Evolutionary conservation across 768 basidiomycete species (phyloP).

Genomic region (Mycena capillaripes): DNA sequence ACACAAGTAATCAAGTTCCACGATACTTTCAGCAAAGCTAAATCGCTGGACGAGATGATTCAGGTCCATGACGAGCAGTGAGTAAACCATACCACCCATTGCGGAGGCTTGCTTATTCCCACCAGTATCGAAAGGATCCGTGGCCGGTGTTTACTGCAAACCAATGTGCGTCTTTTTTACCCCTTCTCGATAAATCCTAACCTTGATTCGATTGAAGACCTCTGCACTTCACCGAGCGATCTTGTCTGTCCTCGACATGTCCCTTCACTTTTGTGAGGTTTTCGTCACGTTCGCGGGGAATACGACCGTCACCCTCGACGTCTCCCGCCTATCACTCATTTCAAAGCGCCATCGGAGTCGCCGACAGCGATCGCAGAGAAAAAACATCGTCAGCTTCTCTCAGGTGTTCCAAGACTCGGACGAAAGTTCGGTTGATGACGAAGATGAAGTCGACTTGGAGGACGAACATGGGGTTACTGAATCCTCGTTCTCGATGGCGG

Average conservation of each 20-base stretch:
- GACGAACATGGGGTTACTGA: slow-evolving; percentile 45
- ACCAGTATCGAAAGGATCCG: slow-evolving; percentile 72
- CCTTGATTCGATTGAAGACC: slow-evolving; percentile 59
- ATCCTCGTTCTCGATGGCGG: slow-evolving; percentile 58
- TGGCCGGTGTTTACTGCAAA: slow-evolving; percentile 73
- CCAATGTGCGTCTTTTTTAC: slow-evolving; percentile 59
- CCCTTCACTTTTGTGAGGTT: slow-evolving; percentile 75
- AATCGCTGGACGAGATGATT: slow-evolving; percentile 85
- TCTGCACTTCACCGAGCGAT: slow-evolving; percentile 75
- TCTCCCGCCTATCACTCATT: slow-evolving; percentile 63
- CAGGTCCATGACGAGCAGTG: slow-evolving; percentile 78
- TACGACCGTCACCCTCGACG: slow-evolving; percentile 71
- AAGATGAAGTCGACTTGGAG: slow-evolving; percentile 45
- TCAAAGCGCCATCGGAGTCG: slow-evolving; percentile 75
- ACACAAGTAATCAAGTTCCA: slow-evolving; percentile 73
- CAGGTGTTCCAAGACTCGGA: slow-evolving; percentile 43
- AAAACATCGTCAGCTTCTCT: slow-evolving; percentile 75
- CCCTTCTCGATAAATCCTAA: not conserved
- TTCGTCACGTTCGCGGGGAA: slow-evolving; percentile 75
- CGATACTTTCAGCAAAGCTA: slow-evolving; percentile 62
- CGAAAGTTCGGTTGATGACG: slow-evolving; percentile 63
- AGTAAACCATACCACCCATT: slow-evolving; percentile 43
- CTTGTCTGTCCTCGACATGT: slow-evolving; percentile 79
- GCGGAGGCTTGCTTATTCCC: slow-evolving; percentile 8
- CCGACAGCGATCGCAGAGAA: slow-evolving; percentile 66